Evolutionary conservation across 2,329 filamentous ascomycete genomes (phyloP), one percentile per base, ranked within the genome.

Genomic region (Nemania sp.): DNA sequence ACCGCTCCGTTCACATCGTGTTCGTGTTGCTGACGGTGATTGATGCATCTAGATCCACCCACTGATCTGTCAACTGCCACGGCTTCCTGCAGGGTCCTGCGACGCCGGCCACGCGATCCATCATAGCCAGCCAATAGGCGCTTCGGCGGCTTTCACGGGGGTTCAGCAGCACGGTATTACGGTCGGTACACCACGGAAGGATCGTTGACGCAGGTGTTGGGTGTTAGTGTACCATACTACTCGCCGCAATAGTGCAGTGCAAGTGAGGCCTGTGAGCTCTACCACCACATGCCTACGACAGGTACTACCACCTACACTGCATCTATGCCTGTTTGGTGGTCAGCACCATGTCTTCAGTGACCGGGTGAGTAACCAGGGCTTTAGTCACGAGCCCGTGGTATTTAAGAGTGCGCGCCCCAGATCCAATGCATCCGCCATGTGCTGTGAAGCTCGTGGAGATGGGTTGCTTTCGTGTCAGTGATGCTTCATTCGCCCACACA

Each of bases 11-110:
- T 12, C 28, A 31, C 53, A 52, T 26, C 53, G 48, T 56, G 53
- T 52, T 56, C 53, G 44, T 33, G 40, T 56, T 49, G 49, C 49
- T 56, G 49, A 49, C 49, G 30, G 28, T 49, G 49, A 56, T 56
- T 56, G 53, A 56, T 44, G 43, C 43, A 44, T 28, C 14, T 34
- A 39, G 49, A 33, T 43, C 49, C 54, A 49, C 49, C n/a, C 2
- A 20, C 17, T 52, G 49, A 56, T 44, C 53, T 56, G 43, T 49
- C 49, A 45, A 24, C 31, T 53, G 34, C 22, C 34, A 37, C n/a
- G 2, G 5, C 28, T 15, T 44, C 28, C 53, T 56, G 53, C 53
- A 51, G 48, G 42, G 24, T 9, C 24, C 24, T 23, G 44, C 34
- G 22, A 49, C 24, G 46, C 33, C 33, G 41, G 28, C 11, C 40